Evolutionary conservation across 2,329 filamentous ascomycete species (phyloP).

Genomic region (Claviceps monticola): DNA sequence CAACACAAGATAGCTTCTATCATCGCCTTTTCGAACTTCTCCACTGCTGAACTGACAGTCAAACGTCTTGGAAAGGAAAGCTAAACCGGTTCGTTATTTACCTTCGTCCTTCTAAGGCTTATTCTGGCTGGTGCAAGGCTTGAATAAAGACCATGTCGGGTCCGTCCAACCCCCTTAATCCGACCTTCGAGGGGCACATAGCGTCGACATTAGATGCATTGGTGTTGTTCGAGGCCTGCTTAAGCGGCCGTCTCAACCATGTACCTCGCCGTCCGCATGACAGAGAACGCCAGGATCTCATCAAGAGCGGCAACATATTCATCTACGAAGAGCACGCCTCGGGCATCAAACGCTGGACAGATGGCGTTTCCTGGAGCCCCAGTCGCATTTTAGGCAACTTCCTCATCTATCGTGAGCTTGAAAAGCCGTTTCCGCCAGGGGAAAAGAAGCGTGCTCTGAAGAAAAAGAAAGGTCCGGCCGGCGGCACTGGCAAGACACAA

Average conservation of each 20-base stretch:
- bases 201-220: conserved; percentile 62
- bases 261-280: conserved; percentile 78
- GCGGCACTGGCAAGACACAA: conserved; percentile 24
- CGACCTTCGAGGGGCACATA: conserved; percentile 56
- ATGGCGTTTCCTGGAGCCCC: conserved; percentile 82
- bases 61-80: background rate
- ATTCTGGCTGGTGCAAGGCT: background rate
- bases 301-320: conserved; percentile 74
- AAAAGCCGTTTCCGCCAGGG: conserved; percentile 63
- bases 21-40: background rate
- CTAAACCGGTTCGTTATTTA: background rate
- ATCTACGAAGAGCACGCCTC: conserved; percentile 87
- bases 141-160: background rate
- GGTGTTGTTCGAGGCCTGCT: conserved; percentile 65
- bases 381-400: conserved; percentile 77
- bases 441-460: conserved; percentile 79
- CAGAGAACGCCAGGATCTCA: conserved; percentile 61
- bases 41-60: background rate
- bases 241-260: conserved; percentile 56
- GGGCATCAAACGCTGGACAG: conserved; percentile 89
- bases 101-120: background rate
- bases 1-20: background rate
- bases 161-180: conserved; percentile 29
- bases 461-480: conserved; percentile 34
- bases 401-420: conserved; percentile 71